phyloP scores from a whole-genome alignment of 1,284 basidiomycete species.

The Cystobasidiaceae sp. region DNA sequence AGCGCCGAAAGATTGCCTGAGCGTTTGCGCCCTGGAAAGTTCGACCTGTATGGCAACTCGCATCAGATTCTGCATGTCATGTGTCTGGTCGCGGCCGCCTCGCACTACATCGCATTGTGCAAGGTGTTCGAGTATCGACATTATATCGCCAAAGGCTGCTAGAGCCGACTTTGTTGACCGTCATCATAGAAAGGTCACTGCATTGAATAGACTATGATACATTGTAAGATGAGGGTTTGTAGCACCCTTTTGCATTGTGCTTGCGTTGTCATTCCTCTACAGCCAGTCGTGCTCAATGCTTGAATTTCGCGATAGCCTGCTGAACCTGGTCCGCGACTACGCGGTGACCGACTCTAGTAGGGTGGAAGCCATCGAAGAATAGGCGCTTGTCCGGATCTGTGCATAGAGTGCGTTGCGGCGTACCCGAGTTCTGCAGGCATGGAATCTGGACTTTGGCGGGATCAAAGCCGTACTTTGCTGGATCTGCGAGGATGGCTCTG shows the following conservation, averaged over 20 bases:
- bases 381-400: conserved; percentile 15
- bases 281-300: too few relatives aligned
- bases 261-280: too few relatives aligned
- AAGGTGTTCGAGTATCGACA: conserved; percentile 11
- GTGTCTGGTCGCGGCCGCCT: conserved; percentile 12
- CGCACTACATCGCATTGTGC: conserved; percentile 25
- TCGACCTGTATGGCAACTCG: conserved; percentile 35
- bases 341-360: conserved; percentile 2
- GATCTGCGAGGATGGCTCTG: conserved; percentile 1
- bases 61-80: conserved; percentile 42
- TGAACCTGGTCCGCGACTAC: neutral
- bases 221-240: neutral
- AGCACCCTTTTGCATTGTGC: neutral
- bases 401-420: conserved; percentile 2
- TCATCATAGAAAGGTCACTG: too few relatives aligned
- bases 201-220: neutral
- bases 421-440: conserved; percentile 13
- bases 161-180: too few relatives aligned
- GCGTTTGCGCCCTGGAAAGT: conserved; percentile 35
- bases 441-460: neutral
- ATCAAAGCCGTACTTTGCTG: conserved; percentile 9
- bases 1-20: conserved; percentile 40
- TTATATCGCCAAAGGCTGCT: too few relatives aligned
- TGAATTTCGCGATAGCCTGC: conserved; percentile 1
- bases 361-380: conserved; percentile 23